Evolutionary conservation across 1,139 yeast species (phyloP).

Genomic region (Meyerozyma athensensis): DNA sequence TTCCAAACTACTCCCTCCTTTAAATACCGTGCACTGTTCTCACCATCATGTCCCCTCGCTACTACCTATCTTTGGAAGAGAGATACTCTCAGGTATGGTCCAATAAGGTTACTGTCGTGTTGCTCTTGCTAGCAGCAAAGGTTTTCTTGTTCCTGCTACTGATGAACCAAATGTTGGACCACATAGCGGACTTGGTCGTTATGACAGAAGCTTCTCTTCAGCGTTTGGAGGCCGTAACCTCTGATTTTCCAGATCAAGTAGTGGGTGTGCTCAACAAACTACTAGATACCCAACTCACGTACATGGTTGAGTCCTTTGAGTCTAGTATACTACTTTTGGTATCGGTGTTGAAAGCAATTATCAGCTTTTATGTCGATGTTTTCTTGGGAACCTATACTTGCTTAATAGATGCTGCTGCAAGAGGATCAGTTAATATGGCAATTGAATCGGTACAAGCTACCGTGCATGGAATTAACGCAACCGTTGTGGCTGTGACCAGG

Average conservation of each 20-base stretch:
- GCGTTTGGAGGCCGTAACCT: neutral
- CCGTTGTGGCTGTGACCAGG: neutral
- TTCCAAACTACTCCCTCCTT: too few relatives aligned
- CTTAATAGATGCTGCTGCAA: neutral
- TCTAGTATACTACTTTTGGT: neutral
- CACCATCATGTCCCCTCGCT: neutral
- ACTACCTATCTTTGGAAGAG: neutral
- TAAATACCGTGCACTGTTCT: neutral
- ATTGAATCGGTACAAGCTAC: neutral
- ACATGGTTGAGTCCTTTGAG: too few relatives aligned
- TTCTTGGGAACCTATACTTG: slow-evolving; percentile 4
- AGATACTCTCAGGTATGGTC: slow-evolving; percentile 1
- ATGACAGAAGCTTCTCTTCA: neutral
- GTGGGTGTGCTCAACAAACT: too few relatives aligned
- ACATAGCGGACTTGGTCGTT: neutral
- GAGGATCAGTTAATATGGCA: neutral
- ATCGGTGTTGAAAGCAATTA: slow-evolving; percentile 1
- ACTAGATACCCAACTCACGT: too few relatives aligned
- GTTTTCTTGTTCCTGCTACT: neutral
- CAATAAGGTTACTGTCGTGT: neutral
- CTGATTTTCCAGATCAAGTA: neutral
- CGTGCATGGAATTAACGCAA: neutral
- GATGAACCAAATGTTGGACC: neutral
- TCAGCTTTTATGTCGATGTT: slow-evolving; percentile 3
- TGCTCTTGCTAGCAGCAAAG: neutral